Conservation (phyloP, 108 stramenopile genomes). For the Cylindrotheca closterium region DNA sequence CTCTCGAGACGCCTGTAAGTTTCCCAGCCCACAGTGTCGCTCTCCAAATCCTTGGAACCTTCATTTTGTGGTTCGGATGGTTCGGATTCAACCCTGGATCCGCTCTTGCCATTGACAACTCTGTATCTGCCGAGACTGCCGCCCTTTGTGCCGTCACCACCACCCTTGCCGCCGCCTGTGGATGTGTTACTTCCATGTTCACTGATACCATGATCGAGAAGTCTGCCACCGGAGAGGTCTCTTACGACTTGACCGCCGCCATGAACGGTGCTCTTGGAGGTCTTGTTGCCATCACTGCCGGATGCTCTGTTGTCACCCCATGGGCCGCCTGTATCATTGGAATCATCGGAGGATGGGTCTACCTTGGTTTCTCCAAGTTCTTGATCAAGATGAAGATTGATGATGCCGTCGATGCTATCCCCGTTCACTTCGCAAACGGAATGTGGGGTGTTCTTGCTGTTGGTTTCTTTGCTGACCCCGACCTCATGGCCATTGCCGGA, state of each 20-base stretch:
- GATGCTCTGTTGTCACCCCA: slow-evolving; percentile 76
- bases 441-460: slow-evolving; percentile 79
- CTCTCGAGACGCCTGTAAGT: slow-evolving; percentile 50
- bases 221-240: slow-evolving; percentile 54
- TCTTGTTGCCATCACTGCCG: slow-evolving; percentile 91
- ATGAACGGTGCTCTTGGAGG: slow-evolving; percentile 85
- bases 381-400: slow-evolving; percentile 83
- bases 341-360: slow-evolving; percentile 70
- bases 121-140: slow-evolving; percentile 38
- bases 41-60: slow-evolving; percentile 42
- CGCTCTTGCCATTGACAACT: slow-evolving; percentile 48
- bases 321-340: slow-evolving; percentile 72
- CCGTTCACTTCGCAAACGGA: slow-evolving; percentile 86
- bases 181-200: slow-evolving; percentile 65
- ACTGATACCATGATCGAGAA: slow-evolving; percentile 48
- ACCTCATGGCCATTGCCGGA: slow-evolving; percentile 24
- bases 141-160: slow-evolving; percentile 84
- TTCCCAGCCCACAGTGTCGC: slow-evolving; percentile 70
- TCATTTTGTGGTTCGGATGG: slow-evolving; percentile 91
- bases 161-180: slow-evolving; percentile 62
- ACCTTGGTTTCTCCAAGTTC: slow-evolving; percentile 58
- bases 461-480: slow-evolving; percentile 61
- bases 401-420: slow-evolving; percentile 89
- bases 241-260: slow-evolving; percentile 56
- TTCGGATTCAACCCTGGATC: slow-evolving; percentile 94